Percentiles rank a stretch among this genome's conserved stretches.
Evolutionary conservation across 2,329 filamentous ascomycete species (phyloP).

Genomic region (Fusarium humuli): DNA sequence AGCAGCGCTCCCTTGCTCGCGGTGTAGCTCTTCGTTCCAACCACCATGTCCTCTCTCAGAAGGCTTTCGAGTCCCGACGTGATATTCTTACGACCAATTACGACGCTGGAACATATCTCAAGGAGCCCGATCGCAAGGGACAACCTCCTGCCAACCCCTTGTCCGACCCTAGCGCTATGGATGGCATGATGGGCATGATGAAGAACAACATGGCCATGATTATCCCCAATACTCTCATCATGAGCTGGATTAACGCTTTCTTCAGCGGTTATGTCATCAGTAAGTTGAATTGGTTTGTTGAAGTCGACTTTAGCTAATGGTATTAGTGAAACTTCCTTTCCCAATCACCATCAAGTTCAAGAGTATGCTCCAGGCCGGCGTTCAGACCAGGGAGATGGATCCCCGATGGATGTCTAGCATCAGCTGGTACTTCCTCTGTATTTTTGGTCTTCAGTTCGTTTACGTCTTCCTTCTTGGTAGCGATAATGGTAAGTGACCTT

Average conservation of each 20-base stretch:
- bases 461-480: constrained; percentile 97
- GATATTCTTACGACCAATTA: constrained; percentile 83
- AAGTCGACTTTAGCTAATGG: constrained; percentile 32
- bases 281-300: constrained; percentile 55
- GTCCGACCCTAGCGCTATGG: constrained; percentile 95
- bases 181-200: constrained; percentile 99
- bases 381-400: constrained; percentile 95
- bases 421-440: constrained; percentile 98
- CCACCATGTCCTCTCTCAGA: constrained; percentile 79
- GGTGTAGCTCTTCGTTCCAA: constrained; percentile 88
- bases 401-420: constrained; percentile 98
- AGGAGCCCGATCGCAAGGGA: constrained; percentile 86
- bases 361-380: constrained; percentile 97
- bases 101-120: constrained; percentile 88
- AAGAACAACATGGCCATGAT: constrained; percentile 99
- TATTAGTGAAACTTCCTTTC: constrained; percentile 90
- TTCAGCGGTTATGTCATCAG: constrained; percentile 98
- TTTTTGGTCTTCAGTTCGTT: constrained; percentile 95
- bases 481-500: constrained; percentile 81
- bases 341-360: constrained; percentile 99
- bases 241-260: constrained; percentile 99
- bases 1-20: constrained; percentile 86
- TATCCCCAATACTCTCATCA: constrained; percentile 97
- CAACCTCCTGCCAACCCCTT: constrained; percentile 94
- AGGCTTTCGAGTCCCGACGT: constrained; percentile 83